These are phyloP conservation scores for Pestalotiopsis sp. DNA, from an alignment of 2,329 filamentous ascomycete genomes.

Conservation along the genomic window DNA sequence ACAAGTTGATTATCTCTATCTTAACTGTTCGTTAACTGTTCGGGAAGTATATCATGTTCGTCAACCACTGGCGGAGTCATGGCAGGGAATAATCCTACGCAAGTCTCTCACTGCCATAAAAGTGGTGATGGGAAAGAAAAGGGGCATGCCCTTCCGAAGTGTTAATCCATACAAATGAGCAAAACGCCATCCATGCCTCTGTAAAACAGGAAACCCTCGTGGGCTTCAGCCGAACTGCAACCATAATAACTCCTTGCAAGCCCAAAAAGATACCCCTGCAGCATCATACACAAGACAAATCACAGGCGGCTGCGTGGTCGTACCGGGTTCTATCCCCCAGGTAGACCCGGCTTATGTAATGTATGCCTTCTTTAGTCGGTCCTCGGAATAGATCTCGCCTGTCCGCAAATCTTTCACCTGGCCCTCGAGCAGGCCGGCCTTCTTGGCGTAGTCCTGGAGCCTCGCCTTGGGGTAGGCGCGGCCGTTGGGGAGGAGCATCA, in stretches of 20 bases:
- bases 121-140: too few species aligned
- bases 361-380: conserved; percentile 81
- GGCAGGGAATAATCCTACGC: too few species aligned
- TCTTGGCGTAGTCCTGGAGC: conserved; percentile 76
- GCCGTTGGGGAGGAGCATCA: conserved; percentile 84
- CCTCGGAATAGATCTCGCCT: conserved; percentile 64
- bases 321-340: too few species aligned
- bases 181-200: not conserved
- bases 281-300: too few species aligned
- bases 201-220: too few species aligned
- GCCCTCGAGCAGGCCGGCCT: conserved; percentile 69
- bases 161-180: not conserved
- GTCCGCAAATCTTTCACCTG: conserved; percentile 80
- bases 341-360: conserved; percentile 63
- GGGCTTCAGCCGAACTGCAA: not conserved
- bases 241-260: not conserved
- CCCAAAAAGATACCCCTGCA: not conserved
- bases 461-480: conserved; percentile 79
- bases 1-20: too few species aligned
- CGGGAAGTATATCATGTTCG: too few species aligned
- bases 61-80: too few species aligned
- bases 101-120: too few species aligned
- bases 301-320: too few species aligned
- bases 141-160: too few species aligned
- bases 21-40: too few species aligned